Conservation (phyloP, 805 yeast species). For the Maudiozyma turicensis region DNA sequence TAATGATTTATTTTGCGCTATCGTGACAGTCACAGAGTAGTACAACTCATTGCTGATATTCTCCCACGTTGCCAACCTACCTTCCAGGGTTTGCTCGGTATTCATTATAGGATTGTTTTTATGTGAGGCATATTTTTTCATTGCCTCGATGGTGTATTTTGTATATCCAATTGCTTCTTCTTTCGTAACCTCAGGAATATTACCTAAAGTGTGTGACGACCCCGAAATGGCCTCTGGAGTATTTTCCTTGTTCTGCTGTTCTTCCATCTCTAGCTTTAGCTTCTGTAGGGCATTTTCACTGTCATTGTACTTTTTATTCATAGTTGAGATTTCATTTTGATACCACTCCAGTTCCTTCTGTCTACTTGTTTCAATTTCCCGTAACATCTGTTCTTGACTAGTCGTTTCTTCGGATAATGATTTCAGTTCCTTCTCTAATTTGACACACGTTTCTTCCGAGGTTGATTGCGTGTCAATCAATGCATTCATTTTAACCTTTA, state of each 20-base stretch:
- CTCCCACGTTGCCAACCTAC: conserved; percentile 33
- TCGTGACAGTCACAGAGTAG: neutral
- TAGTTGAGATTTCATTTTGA: conserved; percentile 51
- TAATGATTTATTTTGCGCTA: neutral
- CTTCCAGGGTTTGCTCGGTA: conserved; percentile 11
- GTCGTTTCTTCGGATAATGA: neutral
- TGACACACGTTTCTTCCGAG: neutral
- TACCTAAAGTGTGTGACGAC: neutral
- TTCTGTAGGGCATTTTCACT: conserved; percentile 12
- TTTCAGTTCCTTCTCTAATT: neutral
- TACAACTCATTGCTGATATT: conserved; percentile 15
- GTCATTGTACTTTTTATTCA: conserved; percentile 23
- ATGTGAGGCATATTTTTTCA: too few species aligned
- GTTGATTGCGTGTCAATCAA: neutral
- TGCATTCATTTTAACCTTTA: neutral
- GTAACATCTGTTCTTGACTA: neutral
- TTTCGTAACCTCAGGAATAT: too few species aligned
- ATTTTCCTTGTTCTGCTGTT: neutral
- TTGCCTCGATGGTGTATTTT: too few species aligned
- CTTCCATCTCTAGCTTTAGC: conserved; percentile 28
- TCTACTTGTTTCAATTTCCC: conserved; percentile 13
- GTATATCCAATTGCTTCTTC: too few species aligned
- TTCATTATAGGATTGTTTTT: too few species aligned
- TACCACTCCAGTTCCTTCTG: conserved; percentile 45
- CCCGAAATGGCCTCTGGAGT: neutral